These are phyloP conservation scores for Dalbergia cultrata DNA, from an alignment of 306 rosid species.

Conservation along the genomic window DNA sequence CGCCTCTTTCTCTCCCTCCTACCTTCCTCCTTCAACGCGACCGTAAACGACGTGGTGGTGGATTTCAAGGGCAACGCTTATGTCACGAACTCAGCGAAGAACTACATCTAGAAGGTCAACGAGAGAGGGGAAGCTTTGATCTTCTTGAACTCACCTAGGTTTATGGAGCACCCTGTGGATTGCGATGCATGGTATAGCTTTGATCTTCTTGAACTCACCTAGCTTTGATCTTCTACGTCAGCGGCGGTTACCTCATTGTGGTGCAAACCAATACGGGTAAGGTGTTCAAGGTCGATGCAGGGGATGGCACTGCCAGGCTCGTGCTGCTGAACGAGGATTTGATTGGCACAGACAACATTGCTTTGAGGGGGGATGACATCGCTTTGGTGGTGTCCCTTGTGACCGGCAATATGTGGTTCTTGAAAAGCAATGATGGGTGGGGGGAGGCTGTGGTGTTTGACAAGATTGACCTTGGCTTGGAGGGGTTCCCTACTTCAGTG, in stretches of 20 bases:
- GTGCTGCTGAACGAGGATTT: conserved; percentile 64
- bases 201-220: conserved; percentile 72
- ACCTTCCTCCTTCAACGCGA: conserved; percentile 43
- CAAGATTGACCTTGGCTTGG: conserved; percentile 64
- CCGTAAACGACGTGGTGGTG: conserved; percentile 76
- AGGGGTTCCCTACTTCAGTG: conserved; percentile 71
- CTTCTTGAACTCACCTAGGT: conserved; percentile 63
- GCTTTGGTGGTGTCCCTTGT: conserved; percentile 71
- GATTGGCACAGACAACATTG: conserved; percentile 63
- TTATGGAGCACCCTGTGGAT: conserved; percentile 57
- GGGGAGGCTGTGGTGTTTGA: conserved; percentile 65
- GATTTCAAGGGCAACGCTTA: conserved; percentile 82
- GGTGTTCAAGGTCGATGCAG: conserved; percentile 75
- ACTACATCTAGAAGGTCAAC: conserved; percentile 85
- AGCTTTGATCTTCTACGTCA: conserved; percentile 78
- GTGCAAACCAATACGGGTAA: conserved; percentile 83
- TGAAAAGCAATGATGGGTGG: conserved; percentile 80
- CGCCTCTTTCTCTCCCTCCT: conserved; percentile 72
- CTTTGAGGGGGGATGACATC: conserved; percentile 66
- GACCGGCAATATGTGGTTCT: conserved; percentile 56
- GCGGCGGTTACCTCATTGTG: conserved; percentile 76
- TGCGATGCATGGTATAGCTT: conserved; percentile 40
- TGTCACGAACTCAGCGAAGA: conserved; percentile 72
- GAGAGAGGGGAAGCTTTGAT: conserved; percentile 61
- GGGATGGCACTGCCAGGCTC: conserved; percentile 63